These are phyloP conservation scores for Hypoxylon sp. DNA, from an alignment of 2,329 filamentous ascomycete genomes.

Conservation along the genomic window DNA sequence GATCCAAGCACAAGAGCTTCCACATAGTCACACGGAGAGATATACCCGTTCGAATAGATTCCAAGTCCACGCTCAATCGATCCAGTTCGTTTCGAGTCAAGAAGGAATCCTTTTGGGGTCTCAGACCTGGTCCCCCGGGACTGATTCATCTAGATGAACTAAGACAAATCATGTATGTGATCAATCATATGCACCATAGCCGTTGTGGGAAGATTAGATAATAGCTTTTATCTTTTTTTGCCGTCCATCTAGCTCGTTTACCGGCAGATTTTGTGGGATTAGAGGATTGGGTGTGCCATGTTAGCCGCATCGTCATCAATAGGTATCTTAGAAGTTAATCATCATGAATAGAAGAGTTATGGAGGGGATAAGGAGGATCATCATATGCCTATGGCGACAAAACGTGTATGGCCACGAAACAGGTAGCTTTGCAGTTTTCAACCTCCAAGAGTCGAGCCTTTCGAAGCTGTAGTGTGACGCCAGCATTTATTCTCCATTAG, in stretches of 20 bases:
- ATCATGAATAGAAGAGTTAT: slow-evolving; percentile 16
- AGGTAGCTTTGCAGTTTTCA: background rate
- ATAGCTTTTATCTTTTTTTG: slow-evolving; percentile 10
- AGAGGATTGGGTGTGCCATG: slow-evolving; percentile 27
- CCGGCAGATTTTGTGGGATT: slow-evolving; percentile 28
- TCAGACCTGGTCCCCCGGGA: slow-evolving; percentile 20
- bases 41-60: slow-evolving; percentile 3
- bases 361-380: slow-evolving; percentile 17
- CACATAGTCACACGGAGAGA: slow-evolving; percentile 6
- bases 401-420: slow-evolving; percentile 6
- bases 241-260: slow-evolving; percentile 12
- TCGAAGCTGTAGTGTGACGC: slow-evolving; percentile 10
- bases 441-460: slow-evolving; percentile 8
- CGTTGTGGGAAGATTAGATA: slow-evolving; percentile 25
- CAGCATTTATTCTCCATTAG: background rate
- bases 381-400: slow-evolving; percentile 9
- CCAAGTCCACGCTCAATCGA: slow-evolving; percentile 11
- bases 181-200: slow-evolving; percentile 19
- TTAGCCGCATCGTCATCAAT: slow-evolving; percentile 24
- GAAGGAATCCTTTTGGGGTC: slow-evolving; percentile 16
- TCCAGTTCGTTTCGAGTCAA: slow-evolving; percentile 17
- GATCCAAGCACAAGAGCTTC: slow-evolving; percentile 22
- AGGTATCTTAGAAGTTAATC: background rate
- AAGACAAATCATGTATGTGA: slow-evolving; percentile 23
- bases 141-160: slow-evolving; percentile 27